These are phyloP conservation scores for Canna indica DNA, from an alignment of 176 grass and related monocot genomes.

Conservation along the genomic window DNA sequence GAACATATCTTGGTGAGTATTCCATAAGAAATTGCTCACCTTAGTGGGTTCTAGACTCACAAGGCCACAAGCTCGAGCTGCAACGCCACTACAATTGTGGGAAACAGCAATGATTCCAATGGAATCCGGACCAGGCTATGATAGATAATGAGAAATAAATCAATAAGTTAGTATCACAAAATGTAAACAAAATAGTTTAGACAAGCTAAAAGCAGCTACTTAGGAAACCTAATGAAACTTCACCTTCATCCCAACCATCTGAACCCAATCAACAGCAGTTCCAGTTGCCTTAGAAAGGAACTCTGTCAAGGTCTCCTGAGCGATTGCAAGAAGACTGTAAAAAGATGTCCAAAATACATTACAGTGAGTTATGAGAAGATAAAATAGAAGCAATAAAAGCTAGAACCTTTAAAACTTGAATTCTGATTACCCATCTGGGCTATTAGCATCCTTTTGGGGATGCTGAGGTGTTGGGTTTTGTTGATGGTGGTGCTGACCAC, in stretches of 20 bases:
- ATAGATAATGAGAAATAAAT: background rate
- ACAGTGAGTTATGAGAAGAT: background rate
- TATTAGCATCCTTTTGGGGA: constrained; percentile 79
- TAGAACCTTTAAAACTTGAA: background rate
- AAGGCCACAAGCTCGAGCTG: constrained; percentile 95
- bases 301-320: constrained; percentile 91
- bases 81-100: constrained; percentile 90
- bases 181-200: background rate
- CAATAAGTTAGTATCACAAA: background rate
- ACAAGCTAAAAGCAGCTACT: background rate
- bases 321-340: constrained; percentile 82
- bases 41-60: constrained; percentile 97
- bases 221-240: background rate
- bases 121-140: constrained; percentile 99
- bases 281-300: constrained; percentile 97
- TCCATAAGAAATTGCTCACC: constrained; percentile 22
- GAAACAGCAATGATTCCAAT: constrained; percentile 99
- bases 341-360: background rate
- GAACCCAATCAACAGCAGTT: constrained; percentile 97
- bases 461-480: constrained; percentile 57
- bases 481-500: constrained; percentile 78
- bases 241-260: constrained; percentile 99
- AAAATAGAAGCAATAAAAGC: background rate
- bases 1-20: background rate
- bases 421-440: constrained; percentile 65